Evolutionary conservation across 169 alveolate genomes (phyloP), one percentile per base, ranked within the genome.

Genomic region (Sarcocystis neurona): DNA sequence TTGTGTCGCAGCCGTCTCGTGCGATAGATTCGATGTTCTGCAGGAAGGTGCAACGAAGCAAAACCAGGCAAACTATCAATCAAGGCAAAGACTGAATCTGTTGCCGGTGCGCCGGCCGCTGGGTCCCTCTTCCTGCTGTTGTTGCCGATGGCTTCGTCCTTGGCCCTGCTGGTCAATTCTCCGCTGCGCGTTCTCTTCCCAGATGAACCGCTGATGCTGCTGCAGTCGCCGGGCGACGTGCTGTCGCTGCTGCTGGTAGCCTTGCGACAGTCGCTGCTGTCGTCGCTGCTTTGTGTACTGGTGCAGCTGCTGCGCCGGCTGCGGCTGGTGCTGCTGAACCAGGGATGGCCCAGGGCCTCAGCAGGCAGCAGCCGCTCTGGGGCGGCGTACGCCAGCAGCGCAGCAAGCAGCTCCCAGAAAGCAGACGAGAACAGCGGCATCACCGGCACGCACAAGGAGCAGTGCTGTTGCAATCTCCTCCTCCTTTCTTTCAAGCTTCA

Each of bases 341-440:
- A 84, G 63, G 84, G 50, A 27, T 84, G 89, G n/a, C 89, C 89
- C 0, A 84, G 53, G 12, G 89, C 89, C 50, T 84, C 89, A 1
- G 89, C 82, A 23, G 77, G 89, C 70, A 84, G 84, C 23, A 66
- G 89, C 4, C 89, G 63, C 50, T 84, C 82, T 32, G 75, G 84
- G 32, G 89, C 82, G 18, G 43, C 50, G 72, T 60, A 84, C 50
- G 89, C 78, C 41, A 84, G 47, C 53, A 84, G 84, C 46, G 75
- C 37, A 15, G 89, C 30, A 3, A 84, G 89, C 41, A 84, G 70
- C 46, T 43, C 0, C 88, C 88, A 82, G 79, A 82, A 82, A 2
- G 82, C 10, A 72, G 82, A 53, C 1, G 82, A 72, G 56, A 72
- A 39, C 47, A 15, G 0, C 48, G 53, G 18, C 43, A 43, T 4